Evolutionary conservation across 441 rosid species (phyloP).

Genomic region (Populus trichocarpa): DNA sequence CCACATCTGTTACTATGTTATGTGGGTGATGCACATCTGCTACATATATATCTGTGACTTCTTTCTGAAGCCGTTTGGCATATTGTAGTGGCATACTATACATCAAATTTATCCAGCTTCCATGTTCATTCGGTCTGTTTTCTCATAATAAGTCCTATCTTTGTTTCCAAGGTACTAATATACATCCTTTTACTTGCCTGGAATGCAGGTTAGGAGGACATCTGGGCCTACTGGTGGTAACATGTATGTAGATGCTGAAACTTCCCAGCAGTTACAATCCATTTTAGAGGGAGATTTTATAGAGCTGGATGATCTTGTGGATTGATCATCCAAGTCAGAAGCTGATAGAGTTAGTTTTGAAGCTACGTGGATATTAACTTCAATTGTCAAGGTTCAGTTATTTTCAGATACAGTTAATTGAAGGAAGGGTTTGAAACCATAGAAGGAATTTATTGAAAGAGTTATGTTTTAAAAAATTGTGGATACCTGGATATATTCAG

Average conservation of each 20-base stretch:
- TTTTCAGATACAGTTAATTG: slow-evolving; percentile 9
- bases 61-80: not conserved
- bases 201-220: slow-evolving; percentile 31
- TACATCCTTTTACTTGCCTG: slow-evolving; percentile 11
- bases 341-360: slow-evolving; percentile 3
- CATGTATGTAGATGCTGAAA: slow-evolving; percentile 16
- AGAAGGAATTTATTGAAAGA: not conserved
- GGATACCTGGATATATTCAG: not conserved
- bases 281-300: slow-evolving; percentile 42
- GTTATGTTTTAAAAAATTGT: not conserved
- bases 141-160: not conserved
- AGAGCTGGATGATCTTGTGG: slow-evolving; percentile 45
- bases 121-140: not conserved
- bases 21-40: not conserved
- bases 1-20: not conserved
- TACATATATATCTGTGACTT: not conserved
- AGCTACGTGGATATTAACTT: slow-evolving; percentile 5
- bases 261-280: slow-evolving; percentile 17
- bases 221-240: slow-evolving; percentile 21
- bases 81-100: not conserved
- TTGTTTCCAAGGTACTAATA: not conserved
- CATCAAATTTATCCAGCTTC: not conserved
- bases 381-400: slow-evolving; percentile 6
- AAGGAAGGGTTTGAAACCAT: slow-evolving; percentile 1
- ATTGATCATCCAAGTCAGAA: slow-evolving; percentile 12